Evolutionary conservation across 768 basidiomycete genomes (phyloP).

Genomic region (Brasilioporus rufonigricans): DNA sequence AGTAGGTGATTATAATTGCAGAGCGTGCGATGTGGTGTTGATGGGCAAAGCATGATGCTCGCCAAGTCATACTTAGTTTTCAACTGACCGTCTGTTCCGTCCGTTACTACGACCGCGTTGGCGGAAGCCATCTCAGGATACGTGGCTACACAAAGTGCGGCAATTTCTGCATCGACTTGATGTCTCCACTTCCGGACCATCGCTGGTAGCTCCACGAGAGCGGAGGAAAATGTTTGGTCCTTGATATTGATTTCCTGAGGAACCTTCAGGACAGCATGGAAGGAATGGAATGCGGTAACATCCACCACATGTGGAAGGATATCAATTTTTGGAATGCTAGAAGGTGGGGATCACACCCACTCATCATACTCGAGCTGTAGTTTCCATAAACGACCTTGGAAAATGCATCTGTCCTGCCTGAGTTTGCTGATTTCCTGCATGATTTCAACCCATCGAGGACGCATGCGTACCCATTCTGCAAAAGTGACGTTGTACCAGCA

Average conservation of each 20-base stretch:
- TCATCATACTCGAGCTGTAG: neutral
- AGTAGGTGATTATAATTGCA: neutral
- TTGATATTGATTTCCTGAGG: neutral
- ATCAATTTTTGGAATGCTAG: neutral
- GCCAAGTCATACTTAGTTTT: neutral
- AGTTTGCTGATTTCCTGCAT: neutral
- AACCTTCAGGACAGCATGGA: neutral
- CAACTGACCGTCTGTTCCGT: no score
- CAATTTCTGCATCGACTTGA: neutral
- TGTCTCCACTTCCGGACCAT: neutral
- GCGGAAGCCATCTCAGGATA: no score
- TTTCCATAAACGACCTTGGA: neutral
- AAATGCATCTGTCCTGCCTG: neutral
- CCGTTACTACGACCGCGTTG: no score
- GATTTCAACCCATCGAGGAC: neutral
- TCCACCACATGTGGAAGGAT: neutral
- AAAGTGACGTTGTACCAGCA: neutral
- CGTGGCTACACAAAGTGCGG: neutral
- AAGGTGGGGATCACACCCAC: neutral
- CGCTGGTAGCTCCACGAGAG: neutral
- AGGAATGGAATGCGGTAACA: neutral
- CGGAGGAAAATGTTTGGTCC: neutral
- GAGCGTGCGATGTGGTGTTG: neutral
- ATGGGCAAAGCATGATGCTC: neutral
- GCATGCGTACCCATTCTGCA: neutral